A percentile compares a stretch with the other conserved stretches of the same genome.
phyloP scores from a whole-genome alignment of 2,329 filamentous ascomycete species.

The Penicillium expansum region DNA sequence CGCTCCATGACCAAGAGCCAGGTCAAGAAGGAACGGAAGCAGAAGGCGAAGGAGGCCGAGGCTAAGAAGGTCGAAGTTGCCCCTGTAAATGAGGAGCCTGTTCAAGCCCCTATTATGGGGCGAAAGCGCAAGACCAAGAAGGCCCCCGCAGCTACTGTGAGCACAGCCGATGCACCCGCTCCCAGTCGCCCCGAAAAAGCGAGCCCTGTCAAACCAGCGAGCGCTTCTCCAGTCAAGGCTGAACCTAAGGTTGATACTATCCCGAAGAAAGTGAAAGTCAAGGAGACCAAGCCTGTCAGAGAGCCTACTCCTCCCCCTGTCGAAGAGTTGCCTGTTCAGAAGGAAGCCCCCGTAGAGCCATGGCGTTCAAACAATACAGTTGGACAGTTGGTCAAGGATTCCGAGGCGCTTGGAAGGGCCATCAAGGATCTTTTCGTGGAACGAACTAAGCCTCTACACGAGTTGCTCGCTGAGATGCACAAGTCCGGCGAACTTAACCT shows the following conservation, averaged over 20 bases:
- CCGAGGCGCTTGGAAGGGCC: slow-evolving; percentile 33
- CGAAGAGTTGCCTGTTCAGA: slow-evolving; percentile 21
- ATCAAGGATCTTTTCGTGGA: slow-evolving; percentile 44
- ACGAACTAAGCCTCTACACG: slow-evolving; percentile 39
- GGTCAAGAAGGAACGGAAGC: slow-evolving; percentile 57
- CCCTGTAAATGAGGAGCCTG: slow-evolving; percentile 47
- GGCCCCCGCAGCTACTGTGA: slow-evolving; percentile 31
- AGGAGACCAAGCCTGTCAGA: slow-evolving; percentile 22
- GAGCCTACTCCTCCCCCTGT: slow-evolving; percentile 20
- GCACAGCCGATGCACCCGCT: slow-evolving; percentile 12
- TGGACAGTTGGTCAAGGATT: slow-evolving; percentile 40
- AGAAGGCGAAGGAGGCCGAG: slow-evolving; percentile 49
- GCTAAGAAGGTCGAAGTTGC: slow-evolving; percentile 43
- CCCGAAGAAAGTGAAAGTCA: slow-evolving; percentile 25
- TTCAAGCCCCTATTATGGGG: slow-evolving; percentile 61
- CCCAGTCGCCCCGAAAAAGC: slow-evolving; percentile 13
- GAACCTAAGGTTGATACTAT: slow-evolving; percentile 23
- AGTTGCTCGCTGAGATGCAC: slow-evolving; percentile 41
- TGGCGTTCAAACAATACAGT: slow-evolving; percentile 43
- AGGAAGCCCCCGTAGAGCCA: slow-evolving; percentile 26
- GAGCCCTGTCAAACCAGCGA: slow-evolving; percentile 17
- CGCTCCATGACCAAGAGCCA: slow-evolving; percentile 61
- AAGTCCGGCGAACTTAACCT: slow-evolving; percentile 37
- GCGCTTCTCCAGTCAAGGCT: slow-evolving; percentile 20
- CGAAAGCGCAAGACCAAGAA: slow-evolving; percentile 60